These are phyloP conservation scores for Metarhizium brunneum DNA, from an alignment of 2,329 filamentous ascomycete genomes.

Conservation along the genomic window DNA sequence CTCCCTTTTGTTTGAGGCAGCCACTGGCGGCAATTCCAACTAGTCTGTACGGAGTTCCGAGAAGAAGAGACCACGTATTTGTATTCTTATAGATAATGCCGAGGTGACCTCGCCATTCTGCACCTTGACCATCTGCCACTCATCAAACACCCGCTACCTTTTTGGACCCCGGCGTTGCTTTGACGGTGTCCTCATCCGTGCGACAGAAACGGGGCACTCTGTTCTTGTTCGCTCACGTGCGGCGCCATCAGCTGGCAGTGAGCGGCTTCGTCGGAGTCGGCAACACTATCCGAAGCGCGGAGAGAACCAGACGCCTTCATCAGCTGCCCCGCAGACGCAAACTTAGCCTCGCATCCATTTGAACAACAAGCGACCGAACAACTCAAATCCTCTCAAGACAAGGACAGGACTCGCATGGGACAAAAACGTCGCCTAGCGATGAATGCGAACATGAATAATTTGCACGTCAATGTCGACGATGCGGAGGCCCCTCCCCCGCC, in stretches of 20 bases:
- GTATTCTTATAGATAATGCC: neutral
- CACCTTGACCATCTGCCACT: neutral
- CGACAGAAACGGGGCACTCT: no score
- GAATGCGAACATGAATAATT: slow-evolving; percentile 10
- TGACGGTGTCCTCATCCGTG: no score
- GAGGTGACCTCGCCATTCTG: neutral
- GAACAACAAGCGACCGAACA: neutral
- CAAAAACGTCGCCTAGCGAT: slow-evolving; percentile 4
- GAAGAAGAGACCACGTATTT: neutral
- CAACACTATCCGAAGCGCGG: no score
- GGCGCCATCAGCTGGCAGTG: no score
- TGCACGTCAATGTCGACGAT: slow-evolving; percentile 20
- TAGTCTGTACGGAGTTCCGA: no score
- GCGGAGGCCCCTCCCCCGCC: slow-evolving; percentile 40
- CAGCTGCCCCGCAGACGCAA: neutral
- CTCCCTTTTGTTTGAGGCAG: no score
- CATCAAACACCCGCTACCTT: neutral
- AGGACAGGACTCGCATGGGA: neutral
- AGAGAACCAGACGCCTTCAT: neutral
- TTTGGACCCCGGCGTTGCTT: neutral
- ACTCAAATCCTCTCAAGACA: neutral
- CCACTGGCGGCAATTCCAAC: no score
- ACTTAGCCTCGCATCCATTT: no score
- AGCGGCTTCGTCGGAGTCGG: no score
- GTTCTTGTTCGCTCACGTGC: no score